Evolutionary conservation across 2,329 filamentous ascomycete species (phyloP).

Genomic region (Sporothrix sp.): DNA sequence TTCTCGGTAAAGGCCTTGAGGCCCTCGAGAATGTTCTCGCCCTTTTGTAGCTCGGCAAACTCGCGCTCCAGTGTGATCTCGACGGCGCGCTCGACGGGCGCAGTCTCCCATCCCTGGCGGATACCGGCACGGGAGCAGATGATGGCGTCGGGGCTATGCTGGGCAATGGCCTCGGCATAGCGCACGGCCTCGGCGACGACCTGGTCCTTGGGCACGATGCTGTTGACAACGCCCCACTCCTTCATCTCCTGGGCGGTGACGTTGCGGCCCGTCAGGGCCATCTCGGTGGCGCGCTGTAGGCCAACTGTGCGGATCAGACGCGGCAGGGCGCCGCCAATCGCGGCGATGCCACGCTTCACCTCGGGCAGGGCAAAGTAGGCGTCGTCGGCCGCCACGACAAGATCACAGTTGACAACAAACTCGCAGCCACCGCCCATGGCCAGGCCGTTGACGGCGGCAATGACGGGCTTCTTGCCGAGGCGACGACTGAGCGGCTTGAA

Average conservation of each 20-base stretch:
- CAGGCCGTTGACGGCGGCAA: slow-evolving; percentile 53
- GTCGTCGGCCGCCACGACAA: slow-evolving; percentile 43
- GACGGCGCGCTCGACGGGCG: slow-evolving; percentile 21
- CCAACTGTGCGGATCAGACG: slow-evolving; percentile 58
- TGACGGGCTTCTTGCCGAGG: slow-evolving; percentile 50
- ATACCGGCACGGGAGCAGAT: slow-evolving; percentile 62
- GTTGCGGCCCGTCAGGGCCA: slow-evolving; percentile 56
- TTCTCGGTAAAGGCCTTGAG: slow-evolving; percentile 23
- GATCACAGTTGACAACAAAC: slow-evolving; percentile 50
- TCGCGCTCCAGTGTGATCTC: slow-evolving; percentile 18
- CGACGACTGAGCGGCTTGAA: slow-evolving; percentile 36
- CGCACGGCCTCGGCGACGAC: slow-evolving; percentile 50
- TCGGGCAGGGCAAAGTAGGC: slow-evolving; percentile 55
- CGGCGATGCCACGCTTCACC: slow-evolving; percentile 59
- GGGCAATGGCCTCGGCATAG: slow-evolving; percentile 51
- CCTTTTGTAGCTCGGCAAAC: slow-evolving; percentile 19
- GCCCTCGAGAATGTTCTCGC: slow-evolving; percentile 23
- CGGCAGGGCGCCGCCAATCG: slow-evolving; percentile 60
- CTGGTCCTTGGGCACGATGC: slow-evolving; percentile 39
- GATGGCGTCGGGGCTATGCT: slow-evolving; percentile 64
- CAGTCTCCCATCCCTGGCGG: slow-evolving; percentile 59
- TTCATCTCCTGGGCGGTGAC: slow-evolving; percentile 50
- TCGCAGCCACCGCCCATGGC: slow-evolving; percentile 53
- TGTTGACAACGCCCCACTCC: slow-evolving; percentile 60
- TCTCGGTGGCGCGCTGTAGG: slow-evolving; percentile 58